Evolutionary conservation across 2,329 filamentous ascomycete species (phyloP), one percentile per base, ranked within the genome.

Genomic region (Trichophyton benhamiae): DNA sequence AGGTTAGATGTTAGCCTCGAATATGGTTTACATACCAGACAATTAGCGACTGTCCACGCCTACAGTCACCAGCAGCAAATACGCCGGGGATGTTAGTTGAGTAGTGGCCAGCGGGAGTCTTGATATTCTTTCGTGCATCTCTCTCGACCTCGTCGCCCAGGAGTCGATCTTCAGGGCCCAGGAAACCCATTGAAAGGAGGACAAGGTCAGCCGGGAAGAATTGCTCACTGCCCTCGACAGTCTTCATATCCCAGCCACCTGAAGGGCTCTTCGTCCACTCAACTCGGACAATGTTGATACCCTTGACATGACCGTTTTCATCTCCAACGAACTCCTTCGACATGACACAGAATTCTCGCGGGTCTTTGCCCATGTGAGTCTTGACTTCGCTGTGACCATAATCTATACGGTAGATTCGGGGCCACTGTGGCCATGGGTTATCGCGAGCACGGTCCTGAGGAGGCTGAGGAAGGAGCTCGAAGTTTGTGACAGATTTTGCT

Each of bases 361-460:
- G 92, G 70, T 96, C 92, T 74, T 91, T 91, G 77, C 92, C 92
- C 80, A 91, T 92, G 79, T 96, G 91, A 68, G 92, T 91, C 75
- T 92, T 91, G 70, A 96, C 92, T 76, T 97, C 92, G 15, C 87
- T 87, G 80, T 97, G 92, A 61, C 92, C 92, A 71, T 97, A 97
- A 77, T 97, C 92, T n/a, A 96, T 89, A 68, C 92, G 91, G 82
- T 96, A 96, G 74, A 96, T 91, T 70, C 91, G 89, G 62, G 92
- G 92, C 91, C 92, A 97, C 77, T 96, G 92, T 8, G 92, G 92
- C 92, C 92, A 97, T 65, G 92, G 92, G 81, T 97, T 97, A 77
- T 96, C 92, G 65, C 85, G 83, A 66, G 89, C 91, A 77, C 92
- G 90, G 81, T 95, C 87, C 63, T 88, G 84, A 6, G 91, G 90